Conservation (phyloP, 2,329 filamentous ascomycete genomes). For the Aspergillus alliaceus region DNA sequence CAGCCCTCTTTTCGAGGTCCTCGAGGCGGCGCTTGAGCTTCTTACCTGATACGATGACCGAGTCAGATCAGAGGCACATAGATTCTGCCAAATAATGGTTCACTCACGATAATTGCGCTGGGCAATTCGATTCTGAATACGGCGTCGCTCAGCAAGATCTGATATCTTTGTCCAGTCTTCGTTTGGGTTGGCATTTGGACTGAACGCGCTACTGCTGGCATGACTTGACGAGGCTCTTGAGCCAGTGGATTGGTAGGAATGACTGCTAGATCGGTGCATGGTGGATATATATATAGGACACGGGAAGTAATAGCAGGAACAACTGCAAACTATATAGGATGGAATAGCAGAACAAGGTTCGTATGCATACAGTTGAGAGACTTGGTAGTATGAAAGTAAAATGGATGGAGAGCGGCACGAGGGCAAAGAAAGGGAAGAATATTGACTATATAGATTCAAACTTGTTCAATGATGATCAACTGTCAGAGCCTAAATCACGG, state of each 20-base stretch:
- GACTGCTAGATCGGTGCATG: conserved; percentile 35
- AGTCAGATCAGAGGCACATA: background rate
- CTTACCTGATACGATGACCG: conserved; percentile 49
- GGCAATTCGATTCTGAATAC: conserved; percentile 96
- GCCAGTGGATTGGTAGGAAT: conserved; percentile 27
- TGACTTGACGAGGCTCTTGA: conserved; percentile 70
- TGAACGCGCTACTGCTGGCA: conserved; percentile 91
- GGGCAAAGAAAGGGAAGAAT: conserved; percentile 9
- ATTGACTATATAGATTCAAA: conserved; percentile 27
- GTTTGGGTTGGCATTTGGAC: conserved; percentile 88
- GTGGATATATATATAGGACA: conserved; percentile 9
- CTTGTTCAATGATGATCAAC: conserved; percentile 10
- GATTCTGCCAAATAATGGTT: background rate
- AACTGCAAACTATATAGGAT: background rate
- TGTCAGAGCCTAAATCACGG: conserved; percentile 8
- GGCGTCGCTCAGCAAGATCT: conserved; percentile 86
- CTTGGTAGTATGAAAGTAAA: conserved; percentile 1
- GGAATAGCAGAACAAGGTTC: background rate
- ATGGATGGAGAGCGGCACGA: conserved; percentile 9
- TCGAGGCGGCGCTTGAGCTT: conserved; percentile 68
- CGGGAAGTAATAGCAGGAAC: background rate
- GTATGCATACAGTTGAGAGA: background rate
- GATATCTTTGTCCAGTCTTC: conserved; percentile 99
- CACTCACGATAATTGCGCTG: conserved; percentile 92
- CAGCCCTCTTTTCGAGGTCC: conserved; percentile 62